Percentiles rank a stretch among this genome's conserved stretches.
These are phyloP conservation scores for Schizothecium vesticola DNA, from an alignment of 495 filamentous ascomycete genomes.

Conservation along the genomic window DNA sequence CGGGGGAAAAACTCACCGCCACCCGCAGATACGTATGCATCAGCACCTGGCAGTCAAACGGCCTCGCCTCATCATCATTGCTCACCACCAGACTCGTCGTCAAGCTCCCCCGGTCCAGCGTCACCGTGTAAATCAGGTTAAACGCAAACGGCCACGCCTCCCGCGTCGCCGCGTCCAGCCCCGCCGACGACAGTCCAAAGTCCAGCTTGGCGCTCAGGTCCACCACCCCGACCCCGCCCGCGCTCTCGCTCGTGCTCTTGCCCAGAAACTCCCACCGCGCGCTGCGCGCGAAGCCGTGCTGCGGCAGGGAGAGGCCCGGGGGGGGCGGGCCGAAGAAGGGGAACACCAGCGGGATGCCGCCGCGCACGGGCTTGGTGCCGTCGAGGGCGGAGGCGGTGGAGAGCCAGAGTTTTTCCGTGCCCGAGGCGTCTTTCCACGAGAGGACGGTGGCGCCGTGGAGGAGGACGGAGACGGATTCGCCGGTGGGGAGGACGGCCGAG, in stretches of 20 bases:
- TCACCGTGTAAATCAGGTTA: conserved; percentile 87
- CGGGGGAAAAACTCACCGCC: conserved; percentile 50
- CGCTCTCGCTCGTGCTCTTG: conserved; percentile 56
- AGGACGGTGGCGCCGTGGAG: conserved; percentile 89
- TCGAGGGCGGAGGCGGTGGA: conserved; percentile 67
- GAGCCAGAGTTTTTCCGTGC: conserved; percentile 83
- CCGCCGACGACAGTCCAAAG: conserved; percentile 72
- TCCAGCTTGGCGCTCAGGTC: conserved; percentile 80
- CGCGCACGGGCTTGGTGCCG: conserved; percentile 57
- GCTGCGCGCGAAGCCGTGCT: conserved; percentile 94
- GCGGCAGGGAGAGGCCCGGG: conserved; percentile 68
- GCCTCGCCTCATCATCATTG: conserved; percentile 66
- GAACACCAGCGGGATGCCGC: conserved; percentile 91
- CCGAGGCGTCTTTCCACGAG: conserved; percentile 78
- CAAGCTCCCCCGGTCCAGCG: conserved; percentile 64
- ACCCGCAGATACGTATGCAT: conserved; percentile 86
- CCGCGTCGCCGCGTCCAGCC: conserved; percentile 58
- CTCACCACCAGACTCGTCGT: conserved; percentile 80
- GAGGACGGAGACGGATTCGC: conserved; percentile 79
- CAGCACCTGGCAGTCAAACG: conserved; percentile 86
- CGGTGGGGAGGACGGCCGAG: conserved; percentile 69
- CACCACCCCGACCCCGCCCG: conserved; percentile 31
- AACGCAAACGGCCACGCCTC: conserved; percentile 78
- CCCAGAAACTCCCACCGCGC: conserved; percentile 73
- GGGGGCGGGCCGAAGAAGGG: conserved; percentile 89